These are phyloP conservation scores for Mycosphaerelloides madeirae DNA, from an alignment of 2,329 filamentous ascomycete species.

Conservation along the genomic window DNA sequence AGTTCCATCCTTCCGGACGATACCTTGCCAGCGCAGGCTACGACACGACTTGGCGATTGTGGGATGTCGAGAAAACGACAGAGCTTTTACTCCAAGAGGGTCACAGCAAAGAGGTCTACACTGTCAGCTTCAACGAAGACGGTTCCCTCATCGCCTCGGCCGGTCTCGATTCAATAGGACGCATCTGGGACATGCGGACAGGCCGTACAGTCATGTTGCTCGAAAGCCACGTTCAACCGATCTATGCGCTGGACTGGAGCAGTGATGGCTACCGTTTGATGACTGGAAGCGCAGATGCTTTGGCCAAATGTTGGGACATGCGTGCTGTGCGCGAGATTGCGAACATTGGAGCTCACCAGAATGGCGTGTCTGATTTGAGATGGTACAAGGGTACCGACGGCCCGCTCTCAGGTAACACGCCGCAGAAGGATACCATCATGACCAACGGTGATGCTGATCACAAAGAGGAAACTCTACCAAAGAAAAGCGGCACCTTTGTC, in stretches of 20 bases:
- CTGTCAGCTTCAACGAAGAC: conserved; percentile 83
- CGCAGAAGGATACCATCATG: conserved; percentile 39
- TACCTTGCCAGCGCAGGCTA: conserved; percentile 92
- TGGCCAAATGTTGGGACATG: conserved; percentile 97
- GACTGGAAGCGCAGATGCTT: conserved; percentile 89
- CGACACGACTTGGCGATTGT: conserved; percentile 93
- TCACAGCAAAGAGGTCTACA: conserved; percentile 88
- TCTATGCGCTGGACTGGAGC: conserved; percentile 90
- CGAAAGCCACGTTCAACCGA: conserved; percentile 87
- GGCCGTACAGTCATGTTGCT: conserved; percentile 94
- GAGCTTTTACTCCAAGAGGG: conserved; percentile 89
- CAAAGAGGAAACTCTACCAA: conserved; percentile 47
- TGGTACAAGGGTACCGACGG: conserved; percentile 91
- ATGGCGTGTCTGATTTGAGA: conserved; percentile 83
- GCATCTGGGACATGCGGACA: conserved; percentile 91
- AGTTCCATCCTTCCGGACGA: conserved; percentile 86
- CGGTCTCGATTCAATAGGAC: conserved; percentile 89
- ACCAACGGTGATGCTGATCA: conserved; percentile 15
- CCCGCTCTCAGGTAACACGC: conserved; percentile 57
- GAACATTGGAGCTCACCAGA: conserved; percentile 83
- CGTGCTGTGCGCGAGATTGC: conserved; percentile 79
- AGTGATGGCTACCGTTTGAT: conserved; percentile 86
- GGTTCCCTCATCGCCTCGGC: conserved; percentile 86
- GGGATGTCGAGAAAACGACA: conserved; percentile 82
- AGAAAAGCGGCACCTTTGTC: conserved; percentile 87